Evolutionary conservation across 225 moss, liverwort and hornwort genomes (phyloP), one percentile per base, ranked within the genome.

Genomic region (Polytrichum commune): DNA sequence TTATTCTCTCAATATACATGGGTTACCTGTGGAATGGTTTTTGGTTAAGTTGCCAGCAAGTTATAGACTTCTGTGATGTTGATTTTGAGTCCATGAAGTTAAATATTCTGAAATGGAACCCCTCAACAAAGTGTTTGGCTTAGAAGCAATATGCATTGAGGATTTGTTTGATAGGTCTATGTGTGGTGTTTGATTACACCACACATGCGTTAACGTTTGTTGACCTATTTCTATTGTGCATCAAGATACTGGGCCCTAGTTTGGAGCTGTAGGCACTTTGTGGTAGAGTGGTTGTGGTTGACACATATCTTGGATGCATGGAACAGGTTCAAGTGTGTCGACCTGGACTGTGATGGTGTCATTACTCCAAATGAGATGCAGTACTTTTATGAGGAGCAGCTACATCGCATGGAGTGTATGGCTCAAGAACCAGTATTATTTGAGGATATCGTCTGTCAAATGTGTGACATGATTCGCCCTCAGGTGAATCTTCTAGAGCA

Each of bases 391-490:
- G 95, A 96, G 72, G 95, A 96, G 81, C 95, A 96, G 69, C 70
- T 93, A 65, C 95, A 96, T 79, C 83, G 95, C 55, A 93, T 96
- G 93, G 93, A 96, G 77, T 96, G 95, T 69, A 96, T 96, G 95
- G 93, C 95, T 62, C 95, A 96, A 77, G 95, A 96, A 62, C 95
- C 93, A 57, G 95, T 96, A 23, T 82, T 96, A 62, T 96, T 96
- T 80, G 95, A 96, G 77, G 95, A 96, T 71, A 79, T 96, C 61
- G 95, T 93, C 29, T 96, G 93, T 69, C 95, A 96, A 81, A 96
- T 96, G 95, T 88, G 91, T 69, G 95, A 96, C 78, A 96, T 96
- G 95, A 91, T 96, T 75, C 83, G 85, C 69, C 95, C 95, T 1
- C 86, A 93, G 93, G 95, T 91, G 67, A 78, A 46, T 13, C 16